Conservation (phyloP, 2,329 filamentous ascomycete genomes). For the Colletotrichum kahawae region DNA sequence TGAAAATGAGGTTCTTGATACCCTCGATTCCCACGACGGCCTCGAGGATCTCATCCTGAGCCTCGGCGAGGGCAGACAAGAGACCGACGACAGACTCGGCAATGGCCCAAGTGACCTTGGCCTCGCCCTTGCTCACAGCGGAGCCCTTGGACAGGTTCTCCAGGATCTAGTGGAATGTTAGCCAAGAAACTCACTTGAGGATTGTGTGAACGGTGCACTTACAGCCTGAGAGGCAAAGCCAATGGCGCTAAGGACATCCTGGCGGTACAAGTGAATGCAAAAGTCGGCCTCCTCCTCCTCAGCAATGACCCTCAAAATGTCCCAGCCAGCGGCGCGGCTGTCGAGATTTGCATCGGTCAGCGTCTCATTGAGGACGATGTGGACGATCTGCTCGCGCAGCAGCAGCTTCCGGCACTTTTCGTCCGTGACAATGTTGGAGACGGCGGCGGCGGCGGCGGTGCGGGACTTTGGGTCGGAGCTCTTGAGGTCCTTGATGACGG, state of each 20-base stretch:
- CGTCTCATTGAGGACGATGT: conserved; percentile 66
- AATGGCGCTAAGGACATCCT: conserved; percentile 66
- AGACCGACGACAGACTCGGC: conserved; percentile 58
- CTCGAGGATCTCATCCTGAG: conserved; percentile 64
- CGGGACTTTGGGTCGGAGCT: conserved; percentile 64
- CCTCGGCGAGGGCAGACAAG: conserved; percentile 58
- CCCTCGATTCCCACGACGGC: conserved; percentile 54
- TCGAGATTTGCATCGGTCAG: conserved; percentile 67
- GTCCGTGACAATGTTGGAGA: conserved; percentile 68
- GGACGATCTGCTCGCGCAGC: conserved; percentile 69
- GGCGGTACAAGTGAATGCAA: conserved; percentile 67
- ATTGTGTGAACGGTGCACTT: conserved; percentile 26
- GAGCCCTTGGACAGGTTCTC: conserved; percentile 47
- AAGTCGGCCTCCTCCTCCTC: conserved; percentile 71
- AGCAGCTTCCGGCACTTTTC: conserved; percentile 67
- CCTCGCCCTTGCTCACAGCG: conserved; percentile 56
- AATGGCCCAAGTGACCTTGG: conserved; percentile 59
- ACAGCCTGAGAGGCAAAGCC: conserved; percentile 60
- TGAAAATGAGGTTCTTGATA: conserved; percentile 60
- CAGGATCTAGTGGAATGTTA: conserved; percentile 37
- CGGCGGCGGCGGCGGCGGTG: conserved; percentile 61
- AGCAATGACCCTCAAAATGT: conserved; percentile 65
- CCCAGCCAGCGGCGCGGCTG: conserved; percentile 71
- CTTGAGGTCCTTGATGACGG: conserved; percentile 64
- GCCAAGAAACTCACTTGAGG: not conserved